Base-by-base conservation (phyloP, 345 rosid species). In the Turritis glabra region DNA sequence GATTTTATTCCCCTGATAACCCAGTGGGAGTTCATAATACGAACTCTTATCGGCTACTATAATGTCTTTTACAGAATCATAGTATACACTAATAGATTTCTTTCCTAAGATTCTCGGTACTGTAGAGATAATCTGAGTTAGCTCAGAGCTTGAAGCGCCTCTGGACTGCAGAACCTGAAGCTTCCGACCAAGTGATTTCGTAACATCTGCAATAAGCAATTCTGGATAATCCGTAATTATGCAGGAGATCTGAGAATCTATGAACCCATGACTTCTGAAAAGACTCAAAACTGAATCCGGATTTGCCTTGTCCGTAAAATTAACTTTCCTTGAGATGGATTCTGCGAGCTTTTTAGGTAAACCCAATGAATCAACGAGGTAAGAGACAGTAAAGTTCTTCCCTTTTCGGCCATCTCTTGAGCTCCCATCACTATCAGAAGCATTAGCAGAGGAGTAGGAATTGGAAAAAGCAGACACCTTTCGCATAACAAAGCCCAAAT, bases 141-240 rank as follows among this genome's bases (percentile, higher is more conserved):
- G 14, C 8, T 41, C 77, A 37, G 72, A 8, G 14, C 22, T 55
- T 14, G 82, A 74, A 32, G 69, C 50, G 8, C 77, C 76, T 41
- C 17, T 64, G 4, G 84, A 81, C 23, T 25, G 58, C 2, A 81
- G 3, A 65, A 70, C 65, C 55, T 77, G 25, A 1, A 77, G 37
- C 51, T 81, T 78, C 13, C 77, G 84, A 38, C 64, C 46, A 40
- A 75, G 74, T 18, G 62, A 68, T 11, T 60, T 63, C 67, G 57
- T 43, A 18, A 48, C 26, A 50, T 62, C 27, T 7, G 8, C 30
- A 2, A 29, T 1, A 40, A 82, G 82, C 46, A 82, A 2, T 4
- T 0, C 0, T 0, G 82, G 85, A 3, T 22, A 32, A 10, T 4
- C 21, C 6, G 30, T 47, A 50, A 79, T 57, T 15, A 64, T 17